These are phyloP conservation scores for Xylaria arbuscula DNA, from an alignment of 2,329 filamentous ascomycete genomes.

Conservation along the genomic window DNA sequence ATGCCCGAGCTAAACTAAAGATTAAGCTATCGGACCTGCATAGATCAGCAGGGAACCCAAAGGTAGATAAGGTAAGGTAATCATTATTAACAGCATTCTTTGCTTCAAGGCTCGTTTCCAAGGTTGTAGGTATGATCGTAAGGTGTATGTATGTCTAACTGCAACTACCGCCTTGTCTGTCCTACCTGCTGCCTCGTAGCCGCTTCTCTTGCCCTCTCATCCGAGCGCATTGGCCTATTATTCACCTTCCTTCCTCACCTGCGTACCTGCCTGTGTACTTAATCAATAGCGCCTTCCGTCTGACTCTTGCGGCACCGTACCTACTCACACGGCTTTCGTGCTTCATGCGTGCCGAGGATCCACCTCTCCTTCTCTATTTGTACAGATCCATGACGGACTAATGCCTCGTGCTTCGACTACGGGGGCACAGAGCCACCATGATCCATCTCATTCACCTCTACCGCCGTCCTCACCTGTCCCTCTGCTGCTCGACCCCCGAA, in stretches of 20 bases:
- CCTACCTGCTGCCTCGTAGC: not conserved
- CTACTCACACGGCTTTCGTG: slow-evolving; percentile 1
- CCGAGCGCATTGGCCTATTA: too few relatives aligned
- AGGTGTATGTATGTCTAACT: not conserved
- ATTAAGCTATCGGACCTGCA: not conserved
- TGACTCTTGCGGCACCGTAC: slow-evolving; percentile 1
- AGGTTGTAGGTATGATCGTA: not conserved
- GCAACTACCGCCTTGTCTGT: not conserved
- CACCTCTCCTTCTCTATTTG: slow-evolving; percentile 26
- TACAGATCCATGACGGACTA: slow-evolving; percentile 23
- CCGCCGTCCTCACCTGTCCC: slow-evolving; percentile 16
- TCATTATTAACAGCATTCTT: not conserved
- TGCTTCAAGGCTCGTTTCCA: not conserved
- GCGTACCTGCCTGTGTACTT: not conserved
- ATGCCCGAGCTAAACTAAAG: not conserved
- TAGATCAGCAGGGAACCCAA: too few relatives aligned
- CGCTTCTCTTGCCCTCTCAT: not conserved
- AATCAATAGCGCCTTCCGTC: slow-evolving; percentile 20
- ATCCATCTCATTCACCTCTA: not conserved
- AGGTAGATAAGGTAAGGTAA: not conserved
- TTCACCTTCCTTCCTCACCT: too few relatives aligned
- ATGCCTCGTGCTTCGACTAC: slow-evolving; percentile 38
- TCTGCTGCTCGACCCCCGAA: slow-evolving; percentile 29
- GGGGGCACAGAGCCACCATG: slow-evolving; percentile 31
- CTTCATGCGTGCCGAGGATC: not conserved